phyloP scores from a whole-genome alignment of 352 stramenopile species.

The Blastocystis sp. region DNA sequence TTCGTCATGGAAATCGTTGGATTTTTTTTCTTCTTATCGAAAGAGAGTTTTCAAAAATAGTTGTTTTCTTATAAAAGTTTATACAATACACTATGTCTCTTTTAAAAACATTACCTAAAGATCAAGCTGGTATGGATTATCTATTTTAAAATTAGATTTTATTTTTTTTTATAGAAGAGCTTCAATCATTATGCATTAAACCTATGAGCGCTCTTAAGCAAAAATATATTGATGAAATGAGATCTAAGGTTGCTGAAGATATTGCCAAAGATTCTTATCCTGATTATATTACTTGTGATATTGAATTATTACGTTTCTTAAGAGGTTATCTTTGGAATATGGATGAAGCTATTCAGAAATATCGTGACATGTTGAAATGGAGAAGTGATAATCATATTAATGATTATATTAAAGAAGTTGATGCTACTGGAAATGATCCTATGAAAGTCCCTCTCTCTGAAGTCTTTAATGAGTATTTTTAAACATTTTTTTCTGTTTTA shows the following conservation, averaged over 20 bases:
- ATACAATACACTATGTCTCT: too few species aligned
- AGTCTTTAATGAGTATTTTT: slow-evolving; percentile 29
- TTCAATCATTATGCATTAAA: slow-evolving; percentile 25
- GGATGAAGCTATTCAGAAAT: slow-evolving; percentile 9
- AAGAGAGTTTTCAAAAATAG: too few species aligned
- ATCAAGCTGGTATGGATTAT: too few species aligned
- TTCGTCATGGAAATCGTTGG: too few species aligned
- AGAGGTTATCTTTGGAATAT: slow-evolving; percentile 30
- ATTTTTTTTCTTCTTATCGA: too few species aligned
- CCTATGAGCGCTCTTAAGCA: slow-evolving; percentile 24
- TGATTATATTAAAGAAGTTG: slow-evolving; percentile 30
- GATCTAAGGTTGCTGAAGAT: slow-evolving; percentile 9
- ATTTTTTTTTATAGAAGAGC: slow-evolving; percentile 3
- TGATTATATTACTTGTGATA: slow-evolving; percentile 23
- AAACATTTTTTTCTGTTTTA: too few species aligned
- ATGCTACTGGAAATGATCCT: slow-evolving; percentile 22
- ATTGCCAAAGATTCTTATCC: slow-evolving; percentile 14
- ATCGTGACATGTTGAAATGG: slow-evolving; percentile 31
- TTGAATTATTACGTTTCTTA: slow-evolving; percentile 26
- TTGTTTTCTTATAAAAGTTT: too few species aligned
- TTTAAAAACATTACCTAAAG: too few species aligned
- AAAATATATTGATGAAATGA: slow-evolving; percentile 31
- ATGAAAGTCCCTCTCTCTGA: slow-evolving; percentile 31
- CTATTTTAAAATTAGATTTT: not conserved
- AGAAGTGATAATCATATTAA: slow-evolving; percentile 33